A percentile compares a stretch with the other conserved stretches of the same genome.
phyloP scores from a whole-genome alignment of 192 early-diverging fungal genomes.

The Coemansia sp. region DNA sequence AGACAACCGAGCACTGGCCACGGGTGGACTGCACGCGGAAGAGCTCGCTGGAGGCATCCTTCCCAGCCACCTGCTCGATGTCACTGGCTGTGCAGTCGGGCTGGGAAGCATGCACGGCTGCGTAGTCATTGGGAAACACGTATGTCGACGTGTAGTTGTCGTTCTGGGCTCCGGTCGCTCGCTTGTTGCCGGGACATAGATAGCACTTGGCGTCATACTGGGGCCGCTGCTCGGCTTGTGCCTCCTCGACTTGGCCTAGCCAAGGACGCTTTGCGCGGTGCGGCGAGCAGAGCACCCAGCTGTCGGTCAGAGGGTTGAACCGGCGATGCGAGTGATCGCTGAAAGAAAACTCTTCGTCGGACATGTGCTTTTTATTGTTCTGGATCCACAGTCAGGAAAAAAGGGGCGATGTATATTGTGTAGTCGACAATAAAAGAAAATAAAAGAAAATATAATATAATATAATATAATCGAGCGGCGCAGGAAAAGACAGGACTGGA shows the following conservation, averaged over 20 bases:
- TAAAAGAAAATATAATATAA: too few species aligned
- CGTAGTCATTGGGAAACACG: conserved; percentile 92
- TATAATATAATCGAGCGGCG: conserved; percentile 1
- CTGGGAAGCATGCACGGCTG: conserved; percentile 71
- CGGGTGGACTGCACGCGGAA: conserved; percentile 60
- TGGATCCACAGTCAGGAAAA: too few species aligned
- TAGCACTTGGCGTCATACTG: conserved; percentile 79
- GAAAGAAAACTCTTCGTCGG: conserved; percentile 34
- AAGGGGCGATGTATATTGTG: too few species aligned
- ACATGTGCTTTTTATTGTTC: conserved; percentile 2
- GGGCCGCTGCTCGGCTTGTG: conserved; percentile 46
- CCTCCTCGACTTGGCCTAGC: conserved; percentile 71
- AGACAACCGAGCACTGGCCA: conserved; percentile 88
- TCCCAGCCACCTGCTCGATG: conserved; percentile 24
- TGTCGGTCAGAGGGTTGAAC: conserved; percentile 85
- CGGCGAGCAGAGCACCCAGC: conserved; percentile 97
- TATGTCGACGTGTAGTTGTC: conserved; percentile 76
- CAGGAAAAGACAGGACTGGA: neutral
- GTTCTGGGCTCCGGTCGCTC: conserved; percentile 71
- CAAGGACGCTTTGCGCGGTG: conserved; percentile 94
- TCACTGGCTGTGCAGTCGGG: conserved; percentile 17
- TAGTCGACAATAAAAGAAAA: too few species aligned
- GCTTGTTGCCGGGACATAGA: conserved; percentile 81
- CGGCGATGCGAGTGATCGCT: conserved; percentile 67
- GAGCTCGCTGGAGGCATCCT: conserved; percentile 27